Evolutionary conservation across 1,139 yeast species (phyloP).

Genomic region (Scheffersomyces titani): DNA sequence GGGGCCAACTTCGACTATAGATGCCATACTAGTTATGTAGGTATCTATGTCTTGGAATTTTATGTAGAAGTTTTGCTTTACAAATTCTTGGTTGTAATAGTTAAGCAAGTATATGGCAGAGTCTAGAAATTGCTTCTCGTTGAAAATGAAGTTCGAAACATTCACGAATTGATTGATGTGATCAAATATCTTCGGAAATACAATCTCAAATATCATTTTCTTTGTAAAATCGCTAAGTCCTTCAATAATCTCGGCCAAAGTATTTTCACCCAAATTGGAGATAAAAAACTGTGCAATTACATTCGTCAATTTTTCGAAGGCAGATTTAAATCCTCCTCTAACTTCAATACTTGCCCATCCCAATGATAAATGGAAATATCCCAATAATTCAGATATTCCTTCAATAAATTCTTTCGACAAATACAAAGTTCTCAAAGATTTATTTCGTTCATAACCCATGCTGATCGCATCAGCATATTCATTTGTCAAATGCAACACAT

Average conservation of each 20-base stretch:
- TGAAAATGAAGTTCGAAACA: constrained; percentile 36
- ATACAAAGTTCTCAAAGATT: constrained; percentile 24
- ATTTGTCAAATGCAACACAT: constrained; percentile 38
- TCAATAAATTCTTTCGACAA: constrained; percentile 37
- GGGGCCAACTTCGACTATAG: constrained; percentile 31
- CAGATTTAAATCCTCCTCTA: constrained; percentile 17
- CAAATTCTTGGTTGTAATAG: constrained; percentile 18
- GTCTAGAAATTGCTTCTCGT: constrained; percentile 33
- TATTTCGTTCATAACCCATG: constrained; percentile 27
- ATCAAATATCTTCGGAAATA: constrained; percentile 39
- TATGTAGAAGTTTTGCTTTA: constrained; percentile 22
- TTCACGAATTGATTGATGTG: constrained; percentile 39
- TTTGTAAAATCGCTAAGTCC: constrained; percentile 23
- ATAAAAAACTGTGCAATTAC: constrained; percentile 35
- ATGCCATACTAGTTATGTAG: constrained; percentile 31
- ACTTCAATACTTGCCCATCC: constrained; percentile 24
- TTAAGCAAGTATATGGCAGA: constrained; percentile 26
- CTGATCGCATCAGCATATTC: constrained; percentile 33
- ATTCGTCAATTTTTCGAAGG: constrained; percentile 24
- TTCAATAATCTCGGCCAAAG: constrained; percentile 22
- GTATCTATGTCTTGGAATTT: constrained; percentile 24
- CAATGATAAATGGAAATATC: constrained; percentile 30
- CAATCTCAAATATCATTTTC: constrained; percentile 32
- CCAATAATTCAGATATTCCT: constrained; percentile 41
- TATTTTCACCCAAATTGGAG: constrained; percentile 20